These are phyloP conservation scores for Pseudoturritis turrita DNA, from an alignment of 345 rosid genomes.

Conservation along the genomic window DNA sequence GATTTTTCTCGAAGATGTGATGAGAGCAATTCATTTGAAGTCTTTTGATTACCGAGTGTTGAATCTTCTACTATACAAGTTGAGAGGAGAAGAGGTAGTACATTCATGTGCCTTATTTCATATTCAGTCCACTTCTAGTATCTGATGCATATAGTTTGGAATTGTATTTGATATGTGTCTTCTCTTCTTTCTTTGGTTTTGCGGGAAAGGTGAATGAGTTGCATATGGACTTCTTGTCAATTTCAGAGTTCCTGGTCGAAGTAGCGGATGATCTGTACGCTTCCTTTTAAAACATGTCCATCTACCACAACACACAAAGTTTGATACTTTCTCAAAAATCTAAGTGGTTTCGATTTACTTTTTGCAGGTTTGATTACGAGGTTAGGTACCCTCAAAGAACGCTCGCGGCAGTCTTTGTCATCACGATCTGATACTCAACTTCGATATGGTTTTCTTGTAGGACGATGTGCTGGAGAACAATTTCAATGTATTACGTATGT, in stretches of 20 bases:
- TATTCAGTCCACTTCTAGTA: background rate
- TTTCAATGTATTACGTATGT: conserved; percentile 81
- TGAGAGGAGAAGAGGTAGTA: conserved; percentile 65
- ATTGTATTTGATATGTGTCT: background rate
- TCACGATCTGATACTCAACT: background rate
- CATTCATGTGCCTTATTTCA: background rate
- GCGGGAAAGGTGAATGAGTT: conserved; percentile 61
- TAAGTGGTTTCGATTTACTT: conserved; percentile 9
- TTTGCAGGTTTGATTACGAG: conserved; percentile 83
- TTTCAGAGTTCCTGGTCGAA: conserved; percentile 84
- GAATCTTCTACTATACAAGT: conserved; percentile 74
- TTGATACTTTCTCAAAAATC: conserved; percentile 1
- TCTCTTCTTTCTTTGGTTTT: conserved; percentile 34
- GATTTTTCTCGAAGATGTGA: conserved; percentile 66
- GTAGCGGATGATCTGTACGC: conserved; percentile 83
- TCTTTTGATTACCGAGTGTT: conserved; percentile 83
- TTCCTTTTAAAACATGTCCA: background rate
- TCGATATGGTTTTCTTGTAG: conserved; percentile 35
- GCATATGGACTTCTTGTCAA: conserved; percentile 85
- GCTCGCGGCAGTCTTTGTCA: background rate
- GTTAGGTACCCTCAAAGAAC: conserved; percentile 31
- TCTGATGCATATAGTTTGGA: background rate
- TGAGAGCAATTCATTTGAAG: conserved; percentile 74
- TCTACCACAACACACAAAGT: conserved; percentile 28
- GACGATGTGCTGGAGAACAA: conserved; percentile 78